phyloP scores from a whole-genome alignment of 352 stramenopile species.

The Phytophthora podocarpi region DNA sequence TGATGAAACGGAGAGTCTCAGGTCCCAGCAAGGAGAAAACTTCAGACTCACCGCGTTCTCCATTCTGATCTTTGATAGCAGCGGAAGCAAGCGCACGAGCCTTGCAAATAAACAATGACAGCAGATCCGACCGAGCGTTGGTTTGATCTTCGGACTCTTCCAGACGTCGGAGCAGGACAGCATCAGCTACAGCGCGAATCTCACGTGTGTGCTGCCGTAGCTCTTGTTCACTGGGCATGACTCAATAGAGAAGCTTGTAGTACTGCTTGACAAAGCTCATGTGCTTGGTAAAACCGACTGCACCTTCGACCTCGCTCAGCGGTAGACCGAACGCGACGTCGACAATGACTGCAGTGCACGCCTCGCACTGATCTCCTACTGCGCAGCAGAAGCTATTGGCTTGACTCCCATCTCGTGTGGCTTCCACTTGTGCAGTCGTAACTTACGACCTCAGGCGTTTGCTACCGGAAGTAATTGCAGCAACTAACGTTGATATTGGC shows the following conservation, averaged over 20 bases:
- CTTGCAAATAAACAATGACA: slow-evolving; percentile 69
- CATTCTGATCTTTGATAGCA: background rate
- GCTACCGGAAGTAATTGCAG: no score
- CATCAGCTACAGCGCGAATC: slow-evolving; percentile 49
- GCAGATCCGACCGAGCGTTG: slow-evolving; percentile 41
- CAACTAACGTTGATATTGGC: no score
- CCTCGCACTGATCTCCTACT: slow-evolving; percentile 49
- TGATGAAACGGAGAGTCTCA: slow-evolving; percentile 59
- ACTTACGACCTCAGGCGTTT: no score
- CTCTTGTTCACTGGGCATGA: slow-evolving; percentile 63
- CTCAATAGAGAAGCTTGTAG: slow-evolving; percentile 61
- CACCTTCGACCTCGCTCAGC: slow-evolving; percentile 37
- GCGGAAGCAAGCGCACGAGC: slow-evolving; percentile 43
- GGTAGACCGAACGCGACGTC: slow-evolving; percentile 61
- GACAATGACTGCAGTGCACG: slow-evolving; percentile 63
- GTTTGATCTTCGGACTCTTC: slow-evolving; percentile 41
- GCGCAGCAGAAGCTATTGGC: slow-evolving; percentile 35
- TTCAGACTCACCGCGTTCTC: background rate
- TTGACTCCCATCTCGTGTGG: slow-evolving; percentile 5
- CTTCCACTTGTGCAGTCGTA: slow-evolving; percentile 7
- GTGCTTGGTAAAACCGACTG: slow-evolving; percentile 35
- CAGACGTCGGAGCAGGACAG: slow-evolving; percentile 46
- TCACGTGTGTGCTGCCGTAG: slow-evolving; percentile 31
- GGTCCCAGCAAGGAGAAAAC: slow-evolving; percentile 25
- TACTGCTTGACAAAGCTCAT: slow-evolving; percentile 75